Percentiles rank a stretch among this genome's conserved stretches.
Conservation (phyloP, 768 basidiomycete genomes). For the Russula sp. region DNA sequence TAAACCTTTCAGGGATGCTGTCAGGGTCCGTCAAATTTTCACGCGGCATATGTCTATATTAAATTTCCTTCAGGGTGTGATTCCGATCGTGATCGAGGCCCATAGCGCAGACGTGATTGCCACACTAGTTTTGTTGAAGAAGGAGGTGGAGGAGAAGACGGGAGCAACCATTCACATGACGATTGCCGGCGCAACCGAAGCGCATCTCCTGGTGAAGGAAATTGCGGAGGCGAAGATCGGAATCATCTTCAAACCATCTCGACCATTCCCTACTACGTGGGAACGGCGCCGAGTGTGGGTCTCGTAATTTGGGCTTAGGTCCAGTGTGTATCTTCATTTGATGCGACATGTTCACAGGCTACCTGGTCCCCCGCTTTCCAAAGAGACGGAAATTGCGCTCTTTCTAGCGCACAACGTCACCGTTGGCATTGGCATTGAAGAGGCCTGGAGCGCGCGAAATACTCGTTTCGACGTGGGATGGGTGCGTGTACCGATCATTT, state of each 20-base stretch:
- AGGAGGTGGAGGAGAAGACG: constrained; percentile 49
- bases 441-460: constrained; percentile 71
- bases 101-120: constrained; percentile 71
- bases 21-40: constrained; percentile 39
- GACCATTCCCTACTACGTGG: constrained; percentile 74
- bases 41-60: background rate
- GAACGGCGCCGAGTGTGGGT: constrained; percentile 60
- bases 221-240: constrained; percentile 66
- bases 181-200: constrained; percentile 61
- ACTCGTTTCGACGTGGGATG: constrained; percentile 79
- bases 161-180: constrained; percentile 47
- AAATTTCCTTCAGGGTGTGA: constrained; percentile 42
- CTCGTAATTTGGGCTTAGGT: background rate
- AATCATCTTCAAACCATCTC: constrained; percentile 61
- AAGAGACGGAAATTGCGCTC: constrained; percentile 54
- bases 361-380: constrained; percentile 72
- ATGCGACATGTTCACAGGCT: constrained; percentile 41
- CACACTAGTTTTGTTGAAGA: constrained; percentile 59
- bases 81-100: constrained; percentile 60
- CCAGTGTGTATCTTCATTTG: background rate
- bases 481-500: constrained; percentile 47
- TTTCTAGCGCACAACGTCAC: constrained; percentile 68
- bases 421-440: constrained; percentile 63
- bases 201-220: constrained; percentile 68
- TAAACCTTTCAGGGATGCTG: constrained; percentile 44